A percentile compares a stretch with the other conserved stretches of the same genome.
These are phyloP conservation scores for Colletotrichum sp. DNA, from an alignment of 2,329 filamentous ascomycete genomes.

Conservation along the genomic window DNA sequence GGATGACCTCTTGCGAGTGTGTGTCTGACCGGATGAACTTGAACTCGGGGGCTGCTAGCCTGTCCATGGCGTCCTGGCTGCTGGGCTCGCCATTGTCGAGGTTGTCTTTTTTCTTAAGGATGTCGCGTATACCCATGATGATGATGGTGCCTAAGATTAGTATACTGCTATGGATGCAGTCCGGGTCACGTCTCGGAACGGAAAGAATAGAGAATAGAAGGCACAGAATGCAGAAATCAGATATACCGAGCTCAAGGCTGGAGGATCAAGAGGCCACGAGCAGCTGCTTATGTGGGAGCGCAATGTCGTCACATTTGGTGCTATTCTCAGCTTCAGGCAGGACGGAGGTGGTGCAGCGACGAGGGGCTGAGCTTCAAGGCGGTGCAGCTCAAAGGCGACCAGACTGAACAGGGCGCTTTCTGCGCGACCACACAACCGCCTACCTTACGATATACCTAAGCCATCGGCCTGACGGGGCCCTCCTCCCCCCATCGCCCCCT, in stretches of 20 bases:
- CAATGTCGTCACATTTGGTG: conserved; percentile 2
- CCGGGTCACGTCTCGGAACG: background rate
- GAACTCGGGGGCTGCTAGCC: conserved; percentile 64
- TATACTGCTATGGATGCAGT: background rate
- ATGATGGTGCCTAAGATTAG: conserved; percentile 35
- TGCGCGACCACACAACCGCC: background rate
- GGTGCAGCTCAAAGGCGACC: conserved; percentile 7
- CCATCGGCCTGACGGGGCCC: background rate
- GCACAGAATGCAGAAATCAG: background rate
- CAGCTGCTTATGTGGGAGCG: background rate
- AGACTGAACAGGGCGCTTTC: background rate
- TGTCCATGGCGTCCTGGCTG: conserved; percentile 37
- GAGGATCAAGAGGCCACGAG: background rate
- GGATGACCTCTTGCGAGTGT: conserved; percentile 76
- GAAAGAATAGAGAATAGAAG: background rate
- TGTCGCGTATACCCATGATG: conserved; percentile 57
- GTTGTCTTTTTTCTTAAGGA: conserved; percentile 59
- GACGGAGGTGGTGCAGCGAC: background rate
- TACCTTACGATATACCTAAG: background rate
- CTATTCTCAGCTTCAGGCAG: conserved; percentile 13
- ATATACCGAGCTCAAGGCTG: background rate
- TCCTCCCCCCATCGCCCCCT: background rate
- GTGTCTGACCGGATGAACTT: conserved; percentile 88
- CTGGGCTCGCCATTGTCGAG: conserved; percentile 39
- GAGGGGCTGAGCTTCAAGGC: conserved; percentile 12